Conservation (phyloP, 2,329 filamentous ascomycete species). For the Scolecobasidium constrictum region DNA sequence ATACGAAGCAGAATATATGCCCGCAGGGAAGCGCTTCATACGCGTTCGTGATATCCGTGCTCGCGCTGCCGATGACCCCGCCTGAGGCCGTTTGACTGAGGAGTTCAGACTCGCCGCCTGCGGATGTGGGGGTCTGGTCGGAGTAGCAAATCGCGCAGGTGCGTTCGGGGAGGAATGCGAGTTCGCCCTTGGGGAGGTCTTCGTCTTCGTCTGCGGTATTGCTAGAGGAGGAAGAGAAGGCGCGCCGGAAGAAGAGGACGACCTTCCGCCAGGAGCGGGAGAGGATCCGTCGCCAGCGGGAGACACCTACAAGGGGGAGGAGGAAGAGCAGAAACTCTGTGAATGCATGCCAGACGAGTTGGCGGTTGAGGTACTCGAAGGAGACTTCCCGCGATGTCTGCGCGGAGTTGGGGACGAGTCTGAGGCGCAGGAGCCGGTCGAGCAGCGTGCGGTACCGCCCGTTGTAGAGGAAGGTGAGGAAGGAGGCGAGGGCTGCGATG, state of each 20-base stretch:
- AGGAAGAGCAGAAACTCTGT: conserved; percentile 97
- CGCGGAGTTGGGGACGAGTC: conserved; percentile 72
- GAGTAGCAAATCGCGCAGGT: conserved; percentile 97
- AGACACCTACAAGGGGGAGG: conserved; percentile 90
- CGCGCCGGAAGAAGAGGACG: conserved; percentile 2
- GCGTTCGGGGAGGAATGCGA: conserved; percentile 77
- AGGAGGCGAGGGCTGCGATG: conserved; percentile 70
- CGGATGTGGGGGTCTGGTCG: conserved; percentile 63
- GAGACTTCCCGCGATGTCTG: conserved; percentile 86
- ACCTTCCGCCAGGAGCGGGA: conserved; percentile 67
- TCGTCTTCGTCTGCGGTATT: conserved; percentile 39
- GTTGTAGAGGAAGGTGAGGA: conserved; percentile 82
- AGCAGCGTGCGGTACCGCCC: conserved; percentile 85
- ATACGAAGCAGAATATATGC: conserved; percentile 94
- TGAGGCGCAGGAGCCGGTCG: conserved; percentile 73
- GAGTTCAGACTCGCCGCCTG: conserved; percentile 60
- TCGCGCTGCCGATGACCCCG: conserved; percentile 75
- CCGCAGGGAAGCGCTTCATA: conserved; percentile 85
- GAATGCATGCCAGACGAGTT: conserved; percentile 99
- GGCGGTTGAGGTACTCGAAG: conserved; percentile 94
- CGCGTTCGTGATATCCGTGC: conserved; percentile 91
- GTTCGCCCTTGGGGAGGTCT: conserved; percentile 52
- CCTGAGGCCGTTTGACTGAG: conserved; percentile 56
- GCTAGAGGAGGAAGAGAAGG: conserved; percentile 28
- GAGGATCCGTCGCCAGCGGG: conserved; percentile 87